Evolutionary conservation across 306 rosid species (phyloP), one percentile per base, ranked within the genome.

Genomic region (Herpetospermum pedunculosum): DNA sequence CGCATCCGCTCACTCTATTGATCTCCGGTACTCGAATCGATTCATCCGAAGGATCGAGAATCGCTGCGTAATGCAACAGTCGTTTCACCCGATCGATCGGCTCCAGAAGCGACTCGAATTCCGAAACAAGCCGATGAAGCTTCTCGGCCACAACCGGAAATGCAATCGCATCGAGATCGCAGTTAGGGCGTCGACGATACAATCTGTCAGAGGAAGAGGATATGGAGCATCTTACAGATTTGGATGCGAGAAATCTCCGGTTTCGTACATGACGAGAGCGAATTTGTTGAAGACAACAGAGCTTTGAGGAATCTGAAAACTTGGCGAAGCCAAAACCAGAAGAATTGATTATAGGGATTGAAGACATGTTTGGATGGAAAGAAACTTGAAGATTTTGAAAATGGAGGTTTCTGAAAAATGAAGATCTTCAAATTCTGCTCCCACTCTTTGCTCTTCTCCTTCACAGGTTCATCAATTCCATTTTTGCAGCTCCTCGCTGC

Each of bases 11-110:
- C 3, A 92, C 93, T 2, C 87, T 82, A 76, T 82, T 89, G n/a
- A n/a, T n/a, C 77, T 84, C 87, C 50, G 82, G 73, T 2, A 79
- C 70, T 43, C 87, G 75, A 5, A 40, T 79, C 16, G 83, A 67
- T n/a, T 72, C 82, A 1, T 60, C 80, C 11, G 72, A 1, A 0
- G 89, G 87, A 0, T 90, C 84, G 0, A 92, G 83, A 11, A 80
- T 67, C 26, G 84, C 79, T 21, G 97, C 97, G 82, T 89, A 92
- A 50, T 87, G 83, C 43, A 92, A 38, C 0, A 92, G 82, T 69
- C 88, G 77, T 55, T 87, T 92, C 32, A 92, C 97, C 4, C 97
- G 82, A 11, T 92, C 97, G 25, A 89, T 82, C 7, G 97, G 73
- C 75, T 71, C 59, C 44, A 32, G 16, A 12, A 71, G 75, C 18